Conservation (phyloP, 129 eudicot genomes). For the Escallonia herrerae region DNA sequence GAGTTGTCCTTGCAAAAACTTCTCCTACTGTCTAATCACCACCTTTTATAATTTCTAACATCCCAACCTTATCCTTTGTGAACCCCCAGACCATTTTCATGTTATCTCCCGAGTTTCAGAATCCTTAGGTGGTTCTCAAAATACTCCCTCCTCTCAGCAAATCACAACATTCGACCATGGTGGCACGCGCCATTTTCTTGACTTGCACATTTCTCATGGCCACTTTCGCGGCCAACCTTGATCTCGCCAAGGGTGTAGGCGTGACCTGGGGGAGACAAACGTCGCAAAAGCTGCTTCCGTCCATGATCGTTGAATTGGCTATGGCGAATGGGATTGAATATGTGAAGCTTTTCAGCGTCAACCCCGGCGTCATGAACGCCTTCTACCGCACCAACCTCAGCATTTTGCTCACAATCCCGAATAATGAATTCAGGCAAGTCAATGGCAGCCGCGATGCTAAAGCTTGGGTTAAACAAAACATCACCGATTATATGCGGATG, state of each 20-base stretch:
- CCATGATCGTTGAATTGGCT: conserved; percentile 11
- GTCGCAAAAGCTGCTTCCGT: conserved; percentile 9
- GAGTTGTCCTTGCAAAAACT: too few species aligned
- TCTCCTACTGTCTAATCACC: too few species aligned
- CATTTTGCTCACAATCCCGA: not conserved
- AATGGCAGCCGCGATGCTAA: not conserved
- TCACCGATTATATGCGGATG: not conserved
- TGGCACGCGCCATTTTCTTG: not conserved
- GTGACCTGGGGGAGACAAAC: conserved; percentile 18
- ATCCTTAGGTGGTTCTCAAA: too few species aligned
- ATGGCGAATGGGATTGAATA: conserved; percentile 6
- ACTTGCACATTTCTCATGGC: not conserved
- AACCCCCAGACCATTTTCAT: too few species aligned
- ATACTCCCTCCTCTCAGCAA: too few species aligned
- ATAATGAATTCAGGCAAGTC: not conserved
- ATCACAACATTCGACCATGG: too few species aligned
- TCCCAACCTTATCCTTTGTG: too few species aligned
- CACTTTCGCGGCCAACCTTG: not conserved
- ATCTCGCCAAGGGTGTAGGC: not conserved
- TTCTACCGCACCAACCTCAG: conserved; percentile 2
- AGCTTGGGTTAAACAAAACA: not conserved
- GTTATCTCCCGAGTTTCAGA: too few species aligned
- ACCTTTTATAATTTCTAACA: too few species aligned
- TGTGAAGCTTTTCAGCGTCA: not conserved
- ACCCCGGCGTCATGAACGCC: not conserved